Evolutionary conservation across 2,329 filamentous ascomycete species (phyloP).

Genomic region (Penicillium sp.): DNA sequence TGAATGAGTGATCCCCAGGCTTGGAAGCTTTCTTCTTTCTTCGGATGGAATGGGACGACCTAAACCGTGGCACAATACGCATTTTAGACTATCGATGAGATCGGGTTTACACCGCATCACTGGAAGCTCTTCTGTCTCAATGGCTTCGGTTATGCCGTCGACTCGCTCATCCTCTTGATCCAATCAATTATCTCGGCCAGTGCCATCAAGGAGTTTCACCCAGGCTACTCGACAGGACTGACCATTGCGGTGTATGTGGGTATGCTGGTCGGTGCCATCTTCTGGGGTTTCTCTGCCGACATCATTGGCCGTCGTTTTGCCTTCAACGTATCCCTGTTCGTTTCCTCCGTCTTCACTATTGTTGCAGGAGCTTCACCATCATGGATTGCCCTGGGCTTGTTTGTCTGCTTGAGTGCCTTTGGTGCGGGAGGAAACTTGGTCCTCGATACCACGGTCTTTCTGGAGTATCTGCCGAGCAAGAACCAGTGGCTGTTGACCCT

Average conservation of each 20-base stretch:
- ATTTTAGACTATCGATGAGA: conserved; percentile 50
- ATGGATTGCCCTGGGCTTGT: conserved; percentile 63
- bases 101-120: conserved; percentile 60
- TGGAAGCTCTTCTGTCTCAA: conserved; percentile 61
- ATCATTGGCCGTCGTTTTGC: conserved; percentile 66
- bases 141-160: conserved; percentile 54
- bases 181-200: conserved; percentile 31
- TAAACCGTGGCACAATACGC: neutral
- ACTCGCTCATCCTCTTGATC: conserved; percentile 39
- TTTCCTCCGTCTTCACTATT: conserved; percentile 61
- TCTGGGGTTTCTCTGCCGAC: conserved; percentile 67
- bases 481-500: conserved; percentile 58
- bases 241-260: conserved; percentile 44
- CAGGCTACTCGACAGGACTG: conserved; percentile 33
- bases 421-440: conserved; percentile 64
- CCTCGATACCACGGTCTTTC: conserved; percentile 59
- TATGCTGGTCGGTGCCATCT: conserved; percentile 50
- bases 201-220: conserved; percentile 28
- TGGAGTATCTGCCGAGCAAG: conserved; percentile 56
- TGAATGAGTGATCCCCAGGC: too few species aligned
- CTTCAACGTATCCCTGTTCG: conserved; percentile 65
- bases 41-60: neutral
- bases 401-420: conserved; percentile 62
- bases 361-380: conserved; percentile 65
- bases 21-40: neutral